Evolutionary conservation across 768 basidiomycete species (phyloP).

Genomic region (Phallus indusiatus): DNA sequence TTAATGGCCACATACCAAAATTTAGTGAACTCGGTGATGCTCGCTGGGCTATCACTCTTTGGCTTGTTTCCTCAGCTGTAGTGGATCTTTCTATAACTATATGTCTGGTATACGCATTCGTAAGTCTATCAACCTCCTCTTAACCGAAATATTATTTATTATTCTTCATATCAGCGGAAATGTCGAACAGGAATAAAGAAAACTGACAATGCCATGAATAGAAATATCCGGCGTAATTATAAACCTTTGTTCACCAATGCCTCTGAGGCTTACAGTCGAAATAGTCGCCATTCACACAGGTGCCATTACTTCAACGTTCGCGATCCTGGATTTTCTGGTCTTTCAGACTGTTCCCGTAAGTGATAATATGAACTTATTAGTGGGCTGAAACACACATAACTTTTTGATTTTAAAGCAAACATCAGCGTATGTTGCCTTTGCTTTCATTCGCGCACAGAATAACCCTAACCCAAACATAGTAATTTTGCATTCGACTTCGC

Average conservation of each 20-base stretch:
- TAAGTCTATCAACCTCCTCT: conserved; percentile 12
- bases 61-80: conserved; percentile 36
- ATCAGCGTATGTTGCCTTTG: no score
- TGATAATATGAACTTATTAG: neutral
- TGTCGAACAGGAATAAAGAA: conserved; percentile 26
- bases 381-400: neutral
- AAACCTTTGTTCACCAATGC: neutral
- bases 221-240: conserved; percentile 25
- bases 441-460: no score
- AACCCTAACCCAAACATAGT: conserved; percentile 9
- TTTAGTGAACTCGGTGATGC: conserved; percentile 26
- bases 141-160: neutral
- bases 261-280: neutral
- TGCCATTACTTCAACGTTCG: conserved; percentile 27
- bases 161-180: conserved; percentile 20
- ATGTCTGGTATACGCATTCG: conserved; percentile 33
- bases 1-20: conserved; percentile 22
- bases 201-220: conserved; percentile 29
- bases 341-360: conserved; percentile 14
- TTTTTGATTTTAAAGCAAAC: neutral
- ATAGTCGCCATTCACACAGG: conserved; percentile 26
- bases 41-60: conserved; percentile 27
- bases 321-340: conserved; percentile 23
- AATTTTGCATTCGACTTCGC: conserved; percentile 25
- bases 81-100: conserved; percentile 40